Evolutionary conservation across 805 yeast genomes (phyloP), one percentile per base, ranked within the genome.

Genomic region (Candida parachauliodes): DNA sequence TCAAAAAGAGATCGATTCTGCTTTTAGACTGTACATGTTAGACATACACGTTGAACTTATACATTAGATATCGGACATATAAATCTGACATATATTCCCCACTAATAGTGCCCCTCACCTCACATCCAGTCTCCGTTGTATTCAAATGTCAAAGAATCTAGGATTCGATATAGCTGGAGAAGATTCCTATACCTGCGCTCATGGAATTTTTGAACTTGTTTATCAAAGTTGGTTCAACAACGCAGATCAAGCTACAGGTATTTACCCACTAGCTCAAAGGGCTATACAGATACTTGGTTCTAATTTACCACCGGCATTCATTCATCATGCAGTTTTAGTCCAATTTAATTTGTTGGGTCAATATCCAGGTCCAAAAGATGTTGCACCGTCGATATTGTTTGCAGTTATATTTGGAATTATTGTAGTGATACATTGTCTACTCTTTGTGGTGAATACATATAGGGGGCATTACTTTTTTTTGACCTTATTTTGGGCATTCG

Each of bases 401-500:
- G 50, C 71, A 2, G 81, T 72, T 0, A 53, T 74, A 1, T 83
- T 78, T 44, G 52, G 60, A 9, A 40, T 81, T 2, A 44, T 82
- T 27, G 52, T 62, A 23, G 11, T 75, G 2, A 67, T 66, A 0
- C 80, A 79, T 48, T 37, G 66, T 5, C 47, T 41, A 17, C 56
- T 82, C 11, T 80, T 76, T 48, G 10, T 52, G 4, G 57, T 67
- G 26, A 76, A 83, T 54, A 51, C 46, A 36, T 43, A 60, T 5
- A 59, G 83, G 47, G 81, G 81, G 2, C 88, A 83, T 55, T 62
- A 65, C 42, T 81, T 82, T 51, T 70, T 68, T 58, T 51, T 77
- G 12, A 62, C 77, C 4, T 50, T 77, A 9, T 76, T 73, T 4
- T 70, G 81, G 51, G 63, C 66, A 2, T 60, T 72, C 42, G 77